Evolutionary conservation across 495 filamentous ascomycete genomes (phyloP), one percentile per base, ranked within the genome.

Genomic region (Friedmanniomyces simplex): DNA sequence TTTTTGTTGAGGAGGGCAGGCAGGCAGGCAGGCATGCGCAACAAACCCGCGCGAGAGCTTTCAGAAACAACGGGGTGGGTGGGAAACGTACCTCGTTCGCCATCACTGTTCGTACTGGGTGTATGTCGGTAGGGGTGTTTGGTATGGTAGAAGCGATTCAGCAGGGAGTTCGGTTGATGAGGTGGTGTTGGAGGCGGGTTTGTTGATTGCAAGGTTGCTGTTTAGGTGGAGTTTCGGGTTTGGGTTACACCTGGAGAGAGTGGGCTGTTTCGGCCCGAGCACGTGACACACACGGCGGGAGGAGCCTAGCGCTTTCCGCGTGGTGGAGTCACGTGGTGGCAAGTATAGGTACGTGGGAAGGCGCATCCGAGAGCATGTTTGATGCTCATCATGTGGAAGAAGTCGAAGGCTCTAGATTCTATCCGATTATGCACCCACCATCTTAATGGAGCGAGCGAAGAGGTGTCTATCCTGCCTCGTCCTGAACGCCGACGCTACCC

Each of bases 11-110:
- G 59, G 46, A 61, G n/a, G n/a, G n/a, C n/a, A n/a, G n/a, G n/a
- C n/a, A n/a, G n/a, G n/a, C n/a, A n/a, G n/a, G n/a, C n/a, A n/a
- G 43, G 53, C 28, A 20, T 43, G 39, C 39, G 39, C 39, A 20
- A 16, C 39, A 2, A n/a, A n/a, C 14, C 28, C 28, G 39, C 39
- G 39, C 18, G 14, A 20, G n/a, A 43, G 39, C 49, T 28, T 7
- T 24, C 16, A 21, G n/a, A n/a, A n/a, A n/a, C 26, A 24, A 50
- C 11, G 5, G 50, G 28, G 14, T 14, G 3, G n/a, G n/a, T n/a
- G n/a, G n/a, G n/a, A 8, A 21, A 62, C 59, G 24, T 58, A 62
- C 59, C 59, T 62, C 59, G 59, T 50, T 62, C 41, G 59, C 54
- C 59, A 62, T 62, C 21, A 16, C 42, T 56, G 34, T 50, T 47